Conservation (phyloP, 1,284 basidiomycete species). For the Ceratobasidium sp. region DNA sequence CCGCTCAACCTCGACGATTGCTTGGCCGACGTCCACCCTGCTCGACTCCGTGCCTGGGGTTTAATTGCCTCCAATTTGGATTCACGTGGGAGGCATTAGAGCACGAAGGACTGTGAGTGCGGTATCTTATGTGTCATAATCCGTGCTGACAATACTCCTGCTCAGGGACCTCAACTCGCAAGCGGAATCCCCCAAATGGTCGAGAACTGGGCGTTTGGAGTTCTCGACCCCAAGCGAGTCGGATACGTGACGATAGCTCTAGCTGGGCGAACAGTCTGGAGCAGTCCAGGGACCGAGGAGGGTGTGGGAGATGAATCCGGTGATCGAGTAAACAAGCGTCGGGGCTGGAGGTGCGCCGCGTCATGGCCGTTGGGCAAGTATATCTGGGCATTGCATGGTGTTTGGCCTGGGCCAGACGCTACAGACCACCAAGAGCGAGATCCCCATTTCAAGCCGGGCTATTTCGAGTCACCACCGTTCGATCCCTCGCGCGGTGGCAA, state of each 20-base stretch:
- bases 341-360: constrained; percentile 77
- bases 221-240: constrained; percentile 60
- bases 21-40: constrained; percentile 88
- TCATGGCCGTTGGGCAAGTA: constrained; percentile 89
- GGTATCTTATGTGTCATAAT: background rate
- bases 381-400: constrained; percentile 92
- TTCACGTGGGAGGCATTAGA: constrained; percentile 96
- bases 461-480: constrained; percentile 73
- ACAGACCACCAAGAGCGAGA: constrained; percentile 5
- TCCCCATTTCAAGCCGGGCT: constrained; percentile 76
- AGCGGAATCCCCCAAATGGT: too few relatives aligned
- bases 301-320: constrained; percentile 54
- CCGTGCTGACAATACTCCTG: background rate
- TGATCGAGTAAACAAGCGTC: too few relatives aligned
- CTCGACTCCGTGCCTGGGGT: constrained; percentile 90
- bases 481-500: constrained; percentile 64
- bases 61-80: constrained; percentile 92
- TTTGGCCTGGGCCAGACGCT: constrained; percentile 81
- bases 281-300: constrained; percentile 62
- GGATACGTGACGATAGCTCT: constrained; percentile 88
- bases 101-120: constrained; percentile 90
- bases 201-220: too few relatives aligned
- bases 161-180: too few relatives aligned
- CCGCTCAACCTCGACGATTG: constrained; percentile 88
- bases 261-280: constrained; percentile 80